phyloP scores from a whole-genome alignment of 768 basidiomycete genomes.

The Collybia sordida region DNA sequence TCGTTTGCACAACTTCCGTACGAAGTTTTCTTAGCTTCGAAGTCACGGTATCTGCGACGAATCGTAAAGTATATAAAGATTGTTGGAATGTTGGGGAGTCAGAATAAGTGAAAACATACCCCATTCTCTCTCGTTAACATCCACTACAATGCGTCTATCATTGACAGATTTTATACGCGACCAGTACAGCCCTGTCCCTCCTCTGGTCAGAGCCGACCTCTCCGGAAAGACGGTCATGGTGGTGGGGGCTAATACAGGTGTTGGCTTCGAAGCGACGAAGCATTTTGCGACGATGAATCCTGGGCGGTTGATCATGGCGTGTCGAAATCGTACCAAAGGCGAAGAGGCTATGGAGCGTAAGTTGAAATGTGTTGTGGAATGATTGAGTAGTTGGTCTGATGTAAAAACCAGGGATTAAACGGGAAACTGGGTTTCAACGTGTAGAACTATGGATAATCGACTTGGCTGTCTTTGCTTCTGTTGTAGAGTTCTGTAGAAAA shows the following conservation, averaged over 20 bases:
- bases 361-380: constrained; percentile 9
- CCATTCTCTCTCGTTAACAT: too few species aligned
- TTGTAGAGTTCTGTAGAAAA: constrained; percentile 34
- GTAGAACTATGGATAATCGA: constrained; percentile 42
- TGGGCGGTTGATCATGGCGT: constrained; percentile 36
- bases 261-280: constrained; percentile 46
- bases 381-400: background rate
- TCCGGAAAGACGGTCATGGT: constrained; percentile 49
- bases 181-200: constrained; percentile 22
- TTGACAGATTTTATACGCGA: constrained; percentile 13
- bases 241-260: constrained; percentile 47
- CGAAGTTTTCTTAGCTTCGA: too few species aligned
- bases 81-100: too few species aligned
- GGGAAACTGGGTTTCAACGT: constrained; percentile 29
- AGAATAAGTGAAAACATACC: too few species aligned
- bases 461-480: constrained; percentile 39
- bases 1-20: too few species aligned
- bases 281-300: constrained; percentile 46
- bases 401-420: constrained; percentile 19
- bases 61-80: too few species aligned
- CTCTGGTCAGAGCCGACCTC: constrained; percentile 34
- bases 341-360: constrained; percentile 32
- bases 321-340: constrained; percentile 33
- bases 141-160: background rate
- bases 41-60: too few species aligned